These are phyloP conservation scores for Penicillium canariense DNA, from an alignment of 495 filamentous ascomycete species.

Conservation along the genomic window DNA sequence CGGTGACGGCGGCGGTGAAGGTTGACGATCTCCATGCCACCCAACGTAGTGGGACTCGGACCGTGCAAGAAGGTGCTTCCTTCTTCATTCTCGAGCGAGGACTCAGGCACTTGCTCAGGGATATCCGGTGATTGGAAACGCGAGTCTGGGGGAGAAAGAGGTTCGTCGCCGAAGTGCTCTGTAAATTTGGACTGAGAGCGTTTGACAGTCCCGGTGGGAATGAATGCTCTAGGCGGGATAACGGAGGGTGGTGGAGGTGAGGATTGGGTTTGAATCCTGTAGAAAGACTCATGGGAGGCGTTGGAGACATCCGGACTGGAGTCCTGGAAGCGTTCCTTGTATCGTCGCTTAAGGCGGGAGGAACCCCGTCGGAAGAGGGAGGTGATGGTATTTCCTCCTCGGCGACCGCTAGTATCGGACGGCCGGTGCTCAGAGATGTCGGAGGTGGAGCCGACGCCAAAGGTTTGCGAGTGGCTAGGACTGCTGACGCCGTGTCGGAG, in stretches of 20 bases:
- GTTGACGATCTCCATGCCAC: constrained; percentile 29
- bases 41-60: constrained; percentile 22
- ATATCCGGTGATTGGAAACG: constrained; percentile 64
- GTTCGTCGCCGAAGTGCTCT: constrained; percentile 87
- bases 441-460: constrained; percentile 47
- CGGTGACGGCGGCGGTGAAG: constrained; percentile 27
- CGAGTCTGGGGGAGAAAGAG: constrained; percentile 77
- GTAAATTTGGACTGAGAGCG: constrained; percentile 87
- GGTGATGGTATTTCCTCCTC: constrained; percentile 50
- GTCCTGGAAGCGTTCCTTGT: constrained; percentile 53
- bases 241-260: constrained; percentile 30
- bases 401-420: constrained; percentile 47
- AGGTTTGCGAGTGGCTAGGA: constrained; percentile 55
- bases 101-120: constrained; percentile 33
- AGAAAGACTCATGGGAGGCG: constrained; percentile 79
- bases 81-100: constrained; percentile 25
- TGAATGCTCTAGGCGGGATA: constrained; percentile 41
- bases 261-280: constrained; percentile 43
- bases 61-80: constrained; percentile 16
- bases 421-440: constrained; percentile 48
- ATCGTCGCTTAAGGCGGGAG: constrained; percentile 55
- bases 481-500: constrained; percentile 47
- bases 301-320: constrained; percentile 68
- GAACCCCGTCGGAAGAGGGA: constrained; percentile 72
- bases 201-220: constrained; percentile 57